phyloP scores from a whole-genome alignment of 2,329 filamentous ascomycete species.

The Fusarium lyarnte region DNA sequence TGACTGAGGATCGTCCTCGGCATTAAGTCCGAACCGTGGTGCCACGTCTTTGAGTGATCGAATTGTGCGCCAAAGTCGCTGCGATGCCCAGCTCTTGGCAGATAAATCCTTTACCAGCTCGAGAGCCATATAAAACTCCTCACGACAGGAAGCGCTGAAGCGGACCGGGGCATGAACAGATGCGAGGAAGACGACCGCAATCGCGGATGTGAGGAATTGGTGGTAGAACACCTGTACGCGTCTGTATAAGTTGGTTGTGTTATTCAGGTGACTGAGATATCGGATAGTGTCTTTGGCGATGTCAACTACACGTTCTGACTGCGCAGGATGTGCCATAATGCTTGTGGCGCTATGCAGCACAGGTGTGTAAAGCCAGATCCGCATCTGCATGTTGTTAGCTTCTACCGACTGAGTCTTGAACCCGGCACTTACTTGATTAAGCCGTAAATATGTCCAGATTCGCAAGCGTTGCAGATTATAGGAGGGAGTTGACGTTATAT shows the following conservation, averaged over 20 bases:
- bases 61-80: constrained; percentile 78
- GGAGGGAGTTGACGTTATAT: constrained; percentile 63
- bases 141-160: constrained; percentile 73
- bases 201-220: constrained; percentile 79
- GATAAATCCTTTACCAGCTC: constrained; percentile 79
- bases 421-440: constrained; percentile 71
- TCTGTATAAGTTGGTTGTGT: constrained; percentile 75
- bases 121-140: constrained; percentile 82
- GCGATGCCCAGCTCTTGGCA: constrained; percentile 75
- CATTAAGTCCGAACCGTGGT: constrained; percentile 70
- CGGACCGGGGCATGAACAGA: constrained; percentile 78
- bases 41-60: constrained; percentile 76
- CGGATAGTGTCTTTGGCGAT: constrained; percentile 81
- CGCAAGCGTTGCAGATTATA: constrained; percentile 78
- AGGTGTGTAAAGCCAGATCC: constrained; percentile 87
- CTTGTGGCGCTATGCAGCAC: constrained; percentile 85
- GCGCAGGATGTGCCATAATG: constrained; percentile 78
- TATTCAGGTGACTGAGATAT: constrained; percentile 76
- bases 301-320: constrained; percentile 79
- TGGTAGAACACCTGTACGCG: constrained; percentile 81
- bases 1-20: constrained; percentile 60
- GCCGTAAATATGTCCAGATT: constrained; percentile 84
- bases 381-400: constrained; percentile 60
- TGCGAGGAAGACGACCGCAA: constrained; percentile 80
- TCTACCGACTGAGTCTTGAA: no score